Evolutionary conservation across 1,139 yeast genomes (phyloP), one percentile per base, ranked within the genome.

Genomic region (Suhomyces bokatorum): DNA sequence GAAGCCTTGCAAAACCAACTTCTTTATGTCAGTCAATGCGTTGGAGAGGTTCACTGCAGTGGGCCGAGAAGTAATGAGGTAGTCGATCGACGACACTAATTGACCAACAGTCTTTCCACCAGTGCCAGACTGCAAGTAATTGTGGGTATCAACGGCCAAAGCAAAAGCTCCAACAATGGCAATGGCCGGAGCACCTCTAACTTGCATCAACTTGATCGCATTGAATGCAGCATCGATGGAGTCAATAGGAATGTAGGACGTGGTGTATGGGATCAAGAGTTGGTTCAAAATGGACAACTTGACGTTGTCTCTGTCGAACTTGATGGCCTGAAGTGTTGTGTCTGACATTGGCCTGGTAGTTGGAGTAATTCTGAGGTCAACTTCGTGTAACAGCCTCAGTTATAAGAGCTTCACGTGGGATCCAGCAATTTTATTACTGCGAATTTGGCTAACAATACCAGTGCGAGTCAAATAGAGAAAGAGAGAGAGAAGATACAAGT

Each of bases 111-210:
- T 45, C 47, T 66, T 65, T 44, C 67, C 58, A 6, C 30, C 10
- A 16, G 30, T 24, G 4, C 43, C 40, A 1, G 40, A 10, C 14
- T 56, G 32, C 26, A 67, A 45, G 32, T 54, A 45, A 32, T 60
- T 58, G 32, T 65, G 51, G 9, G 83, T 66, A 52, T 91, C 97
- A 13, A 87, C 83, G 1, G 88, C 84, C n/a, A 91, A 77, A 1
- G 97, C 79, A 48, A 90, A 76, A 1, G 91, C 83, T 10, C 97
- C 98, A 3, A 93, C 97, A 46, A 93, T 87, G 47, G 98, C 98
- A 59, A 93, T 93, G 2, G 98, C 98, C 0, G 99, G 99, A 0
- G 99, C 99, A 17, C 99, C 99, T 62, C 99, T 78, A 5, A 95
- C 98, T 59, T 87, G 90, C 99, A 93, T 93, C 49, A 75, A 75